phyloP scores from a whole-genome alignment of 2,329 filamentous ascomycete genomes.

The Microcera coccophila region DNA sequence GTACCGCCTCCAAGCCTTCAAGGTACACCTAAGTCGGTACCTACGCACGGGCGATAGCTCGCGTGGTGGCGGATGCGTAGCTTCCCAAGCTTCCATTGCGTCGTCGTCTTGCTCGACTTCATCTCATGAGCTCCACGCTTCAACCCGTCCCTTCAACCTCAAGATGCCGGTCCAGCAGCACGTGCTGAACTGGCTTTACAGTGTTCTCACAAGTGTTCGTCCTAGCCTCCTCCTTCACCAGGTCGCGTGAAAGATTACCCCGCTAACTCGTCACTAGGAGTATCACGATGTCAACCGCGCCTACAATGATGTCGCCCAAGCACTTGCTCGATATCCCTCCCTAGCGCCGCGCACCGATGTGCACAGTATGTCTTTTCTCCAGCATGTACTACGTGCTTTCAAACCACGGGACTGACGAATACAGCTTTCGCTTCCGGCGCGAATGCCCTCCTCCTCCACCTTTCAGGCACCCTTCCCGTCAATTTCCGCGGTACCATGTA shows the following conservation, averaged over 20 bases:
- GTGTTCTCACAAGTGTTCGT: conserved; percentile 72
- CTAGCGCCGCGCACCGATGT: conserved; percentile 87
- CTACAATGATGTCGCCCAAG: conserved; percentile 85
- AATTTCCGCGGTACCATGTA: conserved; percentile 85
- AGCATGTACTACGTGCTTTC: neutral
- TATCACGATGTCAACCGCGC: conserved; percentile 90
- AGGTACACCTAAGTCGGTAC: too few relatives aligned
- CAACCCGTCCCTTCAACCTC: conserved; percentile 4
- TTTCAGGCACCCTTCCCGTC: conserved; percentile 87
- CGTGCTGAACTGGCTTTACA: conserved; percentile 93
- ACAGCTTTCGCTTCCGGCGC: conserved; percentile 83
- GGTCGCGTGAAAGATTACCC: too few relatives aligned
- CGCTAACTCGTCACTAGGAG: conserved; percentile 54
- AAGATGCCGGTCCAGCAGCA: conserved; percentile 76
- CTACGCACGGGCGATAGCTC: neutral
- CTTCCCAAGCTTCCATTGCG: neutral
- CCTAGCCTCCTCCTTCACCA: conserved; percentile 8
- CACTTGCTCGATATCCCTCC: conserved; percentile 73
- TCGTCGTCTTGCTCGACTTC: neutral
- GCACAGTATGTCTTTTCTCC: conserved; percentile 61
- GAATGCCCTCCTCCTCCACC: conserved; percentile 79
- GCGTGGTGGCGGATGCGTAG: neutral
- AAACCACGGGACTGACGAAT: conserved; percentile 7
- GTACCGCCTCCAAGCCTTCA: too few relatives aligned
- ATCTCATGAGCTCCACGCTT: neutral